phyloP scores from a whole-genome alignment of 805 yeast genomes.

The Zygosaccharomyces rouxii region DNA sequence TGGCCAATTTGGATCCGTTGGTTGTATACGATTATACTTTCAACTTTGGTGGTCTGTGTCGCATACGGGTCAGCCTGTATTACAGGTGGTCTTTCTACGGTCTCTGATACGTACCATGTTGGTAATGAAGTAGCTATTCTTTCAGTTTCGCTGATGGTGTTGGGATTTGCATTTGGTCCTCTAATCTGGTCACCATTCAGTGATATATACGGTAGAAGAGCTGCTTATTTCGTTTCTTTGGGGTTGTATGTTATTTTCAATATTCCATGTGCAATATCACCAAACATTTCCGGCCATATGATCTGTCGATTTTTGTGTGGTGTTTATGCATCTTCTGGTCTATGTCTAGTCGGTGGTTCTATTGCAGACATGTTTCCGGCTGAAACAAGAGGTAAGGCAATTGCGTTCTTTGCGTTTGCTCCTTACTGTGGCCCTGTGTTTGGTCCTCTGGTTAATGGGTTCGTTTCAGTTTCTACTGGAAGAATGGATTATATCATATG shows the following conservation, averaged over 20 bases:
- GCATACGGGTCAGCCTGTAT: slow-evolving; percentile 93
- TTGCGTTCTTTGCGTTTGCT: slow-evolving; percentile 86
- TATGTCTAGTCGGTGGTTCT: slow-evolving; percentile 86
- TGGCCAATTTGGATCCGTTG: slow-evolving; percentile 60
- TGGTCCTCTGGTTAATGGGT: slow-evolving; percentile 86
- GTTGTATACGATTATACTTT: slow-evolving; percentile 62
- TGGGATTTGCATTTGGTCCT: slow-evolving; percentile 86
- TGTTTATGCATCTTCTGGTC: slow-evolving; percentile 76
- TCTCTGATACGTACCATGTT: slow-evolving; percentile 63
- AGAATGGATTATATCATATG: slow-evolving; percentile 71
- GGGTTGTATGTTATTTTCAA: slow-evolving; percentile 72
- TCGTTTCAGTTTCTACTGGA: slow-evolving; percentile 67
- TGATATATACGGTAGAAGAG: slow-evolving; percentile 81
- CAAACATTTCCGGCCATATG: slow-evolving; percentile 73
- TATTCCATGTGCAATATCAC: slow-evolving; percentile 81
- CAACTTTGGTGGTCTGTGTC: slow-evolving; percentile 76
- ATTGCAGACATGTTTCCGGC: slow-evolving; percentile 84
- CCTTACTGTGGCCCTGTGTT: slow-evolving; percentile 92
- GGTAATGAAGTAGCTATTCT: slow-evolving; percentile 73
- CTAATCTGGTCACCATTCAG: slow-evolving; percentile 84
- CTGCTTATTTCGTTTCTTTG: slow-evolving; percentile 75
- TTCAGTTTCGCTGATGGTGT: slow-evolving; percentile 80
- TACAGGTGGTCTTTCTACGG: slow-evolving; percentile 75
- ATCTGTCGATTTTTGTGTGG: slow-evolving; percentile 86
- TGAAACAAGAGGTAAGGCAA: slow-evolving; percentile 79